A percentile compares a stretch with the other conserved stretches of the same genome.
Conservation (phyloP, 163 green algal species). For the Chlamydomonas reinhardtii region DNA sequence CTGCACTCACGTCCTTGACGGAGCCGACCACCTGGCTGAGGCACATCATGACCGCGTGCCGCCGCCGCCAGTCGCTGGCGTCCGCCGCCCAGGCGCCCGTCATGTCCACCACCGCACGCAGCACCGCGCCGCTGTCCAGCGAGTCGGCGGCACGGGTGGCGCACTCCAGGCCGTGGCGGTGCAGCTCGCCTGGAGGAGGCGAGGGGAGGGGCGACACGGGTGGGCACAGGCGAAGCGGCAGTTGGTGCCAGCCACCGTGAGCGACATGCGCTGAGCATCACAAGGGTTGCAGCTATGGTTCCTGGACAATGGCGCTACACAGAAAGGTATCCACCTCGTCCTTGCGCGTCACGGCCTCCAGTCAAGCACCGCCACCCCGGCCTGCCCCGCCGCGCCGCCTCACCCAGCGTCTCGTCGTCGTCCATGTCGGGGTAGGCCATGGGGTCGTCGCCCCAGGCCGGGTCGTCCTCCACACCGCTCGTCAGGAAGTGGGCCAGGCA, state of each 20-base stretch:
- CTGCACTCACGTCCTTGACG: slow-evolving; percentile 83
- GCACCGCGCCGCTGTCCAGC: slow-evolving; percentile 14
- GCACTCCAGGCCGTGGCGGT: slow-evolving; percentile 40
- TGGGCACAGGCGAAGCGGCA: background rate
- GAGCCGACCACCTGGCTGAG: slow-evolving; percentile 97
- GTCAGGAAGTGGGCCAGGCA: slow-evolving; percentile 19
- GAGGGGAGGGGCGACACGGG: background rate
- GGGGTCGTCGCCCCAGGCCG: slow-evolving; percentile 1
- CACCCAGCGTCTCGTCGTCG: slow-evolving; percentile 34
- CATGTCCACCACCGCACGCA: slow-evolving; percentile 21
- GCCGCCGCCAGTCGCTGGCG: slow-evolving; percentile 80
- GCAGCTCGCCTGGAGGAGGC: slow-evolving; percentile 10
- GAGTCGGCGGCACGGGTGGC: background rate
- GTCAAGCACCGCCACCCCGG: too few species aligned
- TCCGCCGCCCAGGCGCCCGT: slow-evolving; percentile 69
- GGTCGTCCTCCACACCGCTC: slow-evolving; percentile 13
- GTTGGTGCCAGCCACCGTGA: too few species aligned
- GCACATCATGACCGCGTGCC: slow-evolving; percentile 93
- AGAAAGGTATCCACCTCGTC: too few species aligned
- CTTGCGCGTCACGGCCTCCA: too few species aligned
- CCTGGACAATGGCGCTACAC: too few species aligned
- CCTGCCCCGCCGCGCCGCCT: background rate
- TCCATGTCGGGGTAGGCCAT: slow-evolving; percentile 33
- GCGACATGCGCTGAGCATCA: too few species aligned
- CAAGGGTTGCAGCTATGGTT: too few species aligned